These are phyloP conservation scores for Brassica rapa DNA, from an alignment of 345 rosid genomes.

Conservation along the genomic window DNA sequence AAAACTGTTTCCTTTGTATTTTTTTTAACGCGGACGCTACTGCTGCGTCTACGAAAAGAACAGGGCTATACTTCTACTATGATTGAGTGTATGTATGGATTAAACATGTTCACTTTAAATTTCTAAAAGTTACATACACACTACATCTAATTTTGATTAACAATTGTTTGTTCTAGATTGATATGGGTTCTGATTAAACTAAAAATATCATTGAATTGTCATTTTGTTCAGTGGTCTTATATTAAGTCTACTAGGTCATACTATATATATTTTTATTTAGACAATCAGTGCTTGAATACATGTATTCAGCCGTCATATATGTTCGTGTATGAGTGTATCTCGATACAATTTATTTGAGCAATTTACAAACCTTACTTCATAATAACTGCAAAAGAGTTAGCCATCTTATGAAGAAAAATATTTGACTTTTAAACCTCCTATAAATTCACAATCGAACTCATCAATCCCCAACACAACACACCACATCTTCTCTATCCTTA, in stretches of 20 bases:
- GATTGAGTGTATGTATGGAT: background rate
- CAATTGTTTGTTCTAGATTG: background rate
- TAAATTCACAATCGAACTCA: constrained; percentile 1
- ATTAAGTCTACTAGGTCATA: background rate
- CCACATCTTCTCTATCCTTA: background rate
- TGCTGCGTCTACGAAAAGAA: too few relatives aligned
- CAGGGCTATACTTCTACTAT: too few relatives aligned
- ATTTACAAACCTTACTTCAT: background rate
- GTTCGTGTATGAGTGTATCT: background rate
- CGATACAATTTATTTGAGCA: background rate
- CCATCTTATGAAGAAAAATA: constrained; percentile 2
- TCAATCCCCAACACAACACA: background rate
- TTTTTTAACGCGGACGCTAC: too few relatives aligned
- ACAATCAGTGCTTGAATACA: background rate
- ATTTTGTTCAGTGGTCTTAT: background rate
- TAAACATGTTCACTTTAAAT: background rate
- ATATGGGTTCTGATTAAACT: background rate
- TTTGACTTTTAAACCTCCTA: background rate
- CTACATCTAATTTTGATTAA: background rate
- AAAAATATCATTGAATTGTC: background rate
- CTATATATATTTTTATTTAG: background rate
- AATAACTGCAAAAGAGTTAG: background rate
- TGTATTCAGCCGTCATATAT: background rate
- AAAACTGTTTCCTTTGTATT: too few relatives aligned
- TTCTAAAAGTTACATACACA: background rate